Evolutionary conservation across 345 rosid genomes (phyloP), one percentile per base, ranked within the genome.

Genomic region (Populus deltoides): DNA sequence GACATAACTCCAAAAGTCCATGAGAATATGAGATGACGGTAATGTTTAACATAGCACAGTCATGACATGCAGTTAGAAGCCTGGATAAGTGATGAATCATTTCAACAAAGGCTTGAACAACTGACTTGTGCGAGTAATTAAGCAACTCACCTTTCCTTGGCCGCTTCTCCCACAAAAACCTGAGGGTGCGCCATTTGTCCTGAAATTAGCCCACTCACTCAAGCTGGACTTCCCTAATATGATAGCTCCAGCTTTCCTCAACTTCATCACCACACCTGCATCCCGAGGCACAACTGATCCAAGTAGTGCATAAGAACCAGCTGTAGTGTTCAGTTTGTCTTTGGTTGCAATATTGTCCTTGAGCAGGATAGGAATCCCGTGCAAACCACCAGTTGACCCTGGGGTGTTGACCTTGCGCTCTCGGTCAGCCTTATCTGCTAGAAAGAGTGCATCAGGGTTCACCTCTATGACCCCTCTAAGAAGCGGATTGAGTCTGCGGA

Each of bases 201-300:
- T 80, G 22, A 80, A 78, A 66, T 36, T 1, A 25, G 91, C 83
- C 94, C 92, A 89, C 79, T 88, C 91, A 22, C 76, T 89, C 87
- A 90, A 24, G 87, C 92, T 89, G 22, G 89, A 85, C 83, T 90
- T 90, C 20, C 90, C 90, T 38, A 89, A 62, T 70, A 90, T 82
- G 75, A 90, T 72, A 18, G 89, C 92, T 11, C 90, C 90, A 6
- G 87, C 85, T 71, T 65, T 81, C 81, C 90, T 86, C 77, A 90
- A 70, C 79, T 78, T 85, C n/a, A 66, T 39, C 70, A 85, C 92
- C 31, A 87, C 89, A 3, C 85, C 86, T 0, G 90, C 92, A 73
- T 90, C 93, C 4, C 49, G 70, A 18, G 88, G 81, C 71, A 86
- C 89, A 0, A 83, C 76, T 0, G 90, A 88, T 1, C 90, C 72